Evolutionary conservation across 805 yeast species (phyloP), one percentile per base, ranked within the genome.

Genomic region (Ogataea paradorogensis): DNA sequence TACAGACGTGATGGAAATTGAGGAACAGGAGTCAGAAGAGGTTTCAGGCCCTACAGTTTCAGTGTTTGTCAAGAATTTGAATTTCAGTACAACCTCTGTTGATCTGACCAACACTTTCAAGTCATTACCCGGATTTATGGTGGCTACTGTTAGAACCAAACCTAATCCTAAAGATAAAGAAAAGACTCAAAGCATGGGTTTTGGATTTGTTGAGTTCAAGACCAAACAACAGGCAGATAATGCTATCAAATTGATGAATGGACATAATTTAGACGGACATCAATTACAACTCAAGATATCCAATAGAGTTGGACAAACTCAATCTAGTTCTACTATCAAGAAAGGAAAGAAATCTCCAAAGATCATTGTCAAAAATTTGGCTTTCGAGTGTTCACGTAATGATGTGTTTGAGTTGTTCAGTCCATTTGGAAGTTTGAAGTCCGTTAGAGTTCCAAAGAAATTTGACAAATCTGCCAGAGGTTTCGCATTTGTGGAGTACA

Each of bases 381-480:
- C 99, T 44, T 93, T 93, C 64, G 99, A 93, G 67, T 90, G 97
- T 15, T 75, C 93, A 2, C 80, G 96, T 65, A 84, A 86, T 56
- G 98, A 93, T 58, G 80, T 93, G n/a, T 80, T 86, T 55, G 95
- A 89, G 60, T 70, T 93, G 49, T 90, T 93, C 66, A 89, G 93
- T 43, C 82, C 98, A 1, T 93, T 91, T 67, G 99, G 99, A 43
- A 90, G 86, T 65, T 71, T 93, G 56, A 87, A 90, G 56, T 85
- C 97, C 2, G 96, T 90, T 30, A 80, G 99, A 58, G 91, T 93
- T 34, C 99, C 99, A 23, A 84, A 85, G 77, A 93, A 93, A 62
- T 90, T 91, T 69, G 95, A 93, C 72, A 85, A 84, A 59, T 76
- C 88, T 26, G 95, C 97, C 9, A 80, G 99, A 61, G 99, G 99